A percentile compares a stretch with the other conserved stretches of the same genome.
These are phyloP conservation scores for Eustoma russellianum DNA, from an alignment of 257 asterid species.

Conservation along the genomic window DNA sequence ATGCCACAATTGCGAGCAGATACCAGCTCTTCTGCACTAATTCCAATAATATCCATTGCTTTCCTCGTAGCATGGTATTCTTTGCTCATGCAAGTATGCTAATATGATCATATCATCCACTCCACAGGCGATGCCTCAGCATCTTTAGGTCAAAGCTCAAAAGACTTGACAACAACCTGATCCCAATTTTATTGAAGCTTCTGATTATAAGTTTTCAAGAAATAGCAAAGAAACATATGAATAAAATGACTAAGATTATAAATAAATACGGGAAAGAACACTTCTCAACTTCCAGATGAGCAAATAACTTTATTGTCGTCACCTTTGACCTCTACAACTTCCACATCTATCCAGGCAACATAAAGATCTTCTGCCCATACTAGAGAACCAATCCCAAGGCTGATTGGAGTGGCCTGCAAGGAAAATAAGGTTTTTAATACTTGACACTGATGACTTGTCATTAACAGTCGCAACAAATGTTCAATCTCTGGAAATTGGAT, in stretches of 20 bases:
- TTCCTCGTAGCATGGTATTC: too few relatives aligned
- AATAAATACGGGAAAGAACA: slow-evolving; percentile 12
- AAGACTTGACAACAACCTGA: slow-evolving; percentile 76
- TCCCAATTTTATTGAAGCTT: slow-evolving; percentile 5
- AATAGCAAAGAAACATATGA: neutral
- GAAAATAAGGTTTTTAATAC: slow-evolving; percentile 12
- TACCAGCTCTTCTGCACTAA: too few relatives aligned
- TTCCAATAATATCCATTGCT: too few relatives aligned
- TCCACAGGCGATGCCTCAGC: slow-evolving; percentile 91
- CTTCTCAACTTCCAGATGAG: slow-evolving; percentile 84
- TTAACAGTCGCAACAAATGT: too few relatives aligned
- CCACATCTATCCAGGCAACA: slow-evolving; percentile 96
- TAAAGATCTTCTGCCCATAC: slow-evolving; percentile 97
- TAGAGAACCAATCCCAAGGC: slow-evolving; percentile 77
- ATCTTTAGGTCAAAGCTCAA: slow-evolving; percentile 79
- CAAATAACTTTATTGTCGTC: slow-evolving; percentile 61
- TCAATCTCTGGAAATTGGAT: neutral
- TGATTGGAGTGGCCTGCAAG: slow-evolving; percentile 65
- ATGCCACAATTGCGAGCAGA: too few relatives aligned
- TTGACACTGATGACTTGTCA: too few relatives aligned
- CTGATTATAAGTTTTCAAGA: neutral
- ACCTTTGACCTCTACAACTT: too few relatives aligned
- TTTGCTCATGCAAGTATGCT: slow-evolving; percentile 98
- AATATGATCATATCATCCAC: slow-evolving; percentile 99
- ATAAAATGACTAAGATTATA: neutral